A percentile compares a stretch with the other conserved stretches of the same genome.
Evolutionary conservation across 169 alveolate genomes (phyloP).

Genomic region (Eimeria maxima): DNA sequence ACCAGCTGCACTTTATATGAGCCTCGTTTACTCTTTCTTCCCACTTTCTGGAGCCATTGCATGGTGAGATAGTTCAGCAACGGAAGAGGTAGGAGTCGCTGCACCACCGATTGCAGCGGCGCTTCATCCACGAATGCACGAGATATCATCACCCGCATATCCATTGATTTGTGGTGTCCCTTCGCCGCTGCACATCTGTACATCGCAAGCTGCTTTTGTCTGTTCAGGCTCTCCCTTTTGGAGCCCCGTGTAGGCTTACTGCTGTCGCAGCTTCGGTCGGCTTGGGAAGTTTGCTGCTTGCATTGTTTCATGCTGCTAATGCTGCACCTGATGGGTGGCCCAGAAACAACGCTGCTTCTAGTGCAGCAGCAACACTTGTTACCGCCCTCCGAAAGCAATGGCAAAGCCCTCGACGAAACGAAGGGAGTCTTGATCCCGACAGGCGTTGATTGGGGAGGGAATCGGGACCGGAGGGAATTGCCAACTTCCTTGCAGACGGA

Average conservation of each 20-base stretch:
- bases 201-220: not conserved
- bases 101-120: not conserved
- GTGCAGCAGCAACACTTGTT: constrained; percentile 31
- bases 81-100: not conserved
- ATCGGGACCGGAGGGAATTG: not conserved
- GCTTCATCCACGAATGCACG: not conserved
- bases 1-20: constrained; percentile 50
- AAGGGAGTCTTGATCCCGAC: not conserved
- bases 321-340: constrained; percentile 75
- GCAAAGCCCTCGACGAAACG: not conserved
- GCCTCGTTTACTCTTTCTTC: constrained; percentile 59
- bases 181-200: not conserved
- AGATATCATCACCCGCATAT: no score
- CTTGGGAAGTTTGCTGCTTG: constrained; percentile 71
- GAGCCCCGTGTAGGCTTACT: constrained; percentile 68
- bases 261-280: constrained; percentile 64
- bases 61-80: constrained; percentile 2
- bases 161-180: not conserved
- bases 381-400: not conserved
- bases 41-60: constrained; percentile 61
- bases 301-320: constrained; percentile 74
- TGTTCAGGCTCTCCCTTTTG: constrained; percentile 70
- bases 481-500: constrained; percentile 3
- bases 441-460: not conserved
- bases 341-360: constrained; percentile 48